Evolutionary conservation across 1,284 basidiomycete species (phyloP).

Genomic region (Moniliella sp.): DNA sequence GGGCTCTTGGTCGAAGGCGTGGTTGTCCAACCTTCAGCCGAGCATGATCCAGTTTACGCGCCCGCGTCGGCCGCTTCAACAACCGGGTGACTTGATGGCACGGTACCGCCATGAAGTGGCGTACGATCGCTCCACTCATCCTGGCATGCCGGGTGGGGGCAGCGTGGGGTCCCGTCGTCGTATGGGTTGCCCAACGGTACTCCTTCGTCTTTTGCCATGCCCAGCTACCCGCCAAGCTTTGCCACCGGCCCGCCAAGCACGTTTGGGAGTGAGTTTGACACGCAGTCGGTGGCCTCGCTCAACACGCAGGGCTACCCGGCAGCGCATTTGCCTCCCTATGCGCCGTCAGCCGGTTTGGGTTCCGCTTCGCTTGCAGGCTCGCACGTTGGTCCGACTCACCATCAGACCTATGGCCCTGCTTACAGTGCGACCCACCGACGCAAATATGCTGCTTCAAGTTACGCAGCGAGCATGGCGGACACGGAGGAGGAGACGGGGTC

Average conservation of each 20-base stretch:
- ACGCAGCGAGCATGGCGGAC: slow-evolving; percentile 21
- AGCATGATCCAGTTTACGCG: slow-evolving; percentile 82
- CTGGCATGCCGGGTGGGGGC: too few species aligned
- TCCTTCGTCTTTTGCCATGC: too few species aligned
- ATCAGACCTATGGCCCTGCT: background rate
- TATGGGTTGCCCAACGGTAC: too few species aligned
- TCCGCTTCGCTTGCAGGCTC: background rate
- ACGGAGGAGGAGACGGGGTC: slow-evolving; percentile 9
- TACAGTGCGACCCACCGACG: slow-evolving; percentile 10
- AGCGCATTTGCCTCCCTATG: slow-evolving; percentile 6
- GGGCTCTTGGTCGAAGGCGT: slow-evolving; percentile 82
- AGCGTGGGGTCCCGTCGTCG: too few species aligned
- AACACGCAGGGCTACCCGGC: slow-evolving; percentile 22
- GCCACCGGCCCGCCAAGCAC: too few species aligned
- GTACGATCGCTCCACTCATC: too few species aligned
- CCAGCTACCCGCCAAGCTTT: too few species aligned
- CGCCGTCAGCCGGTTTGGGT: slow-evolving; percentile 1
- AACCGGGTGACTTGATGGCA: slow-evolving; percentile 23
- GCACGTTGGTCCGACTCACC: too few species aligned
- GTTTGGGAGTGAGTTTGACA: too few species aligned
- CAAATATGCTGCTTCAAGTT: too few species aligned
- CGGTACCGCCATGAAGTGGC: slow-evolving; percentile 10
- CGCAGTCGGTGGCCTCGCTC: slow-evolving; percentile 17
- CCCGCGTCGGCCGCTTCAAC: slow-evolving; percentile 19
- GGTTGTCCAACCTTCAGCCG: slow-evolving; percentile 75